Evolutionary conservation across 306 rosid species (phyloP).

Genomic region (Rosa rugosa): DNA sequence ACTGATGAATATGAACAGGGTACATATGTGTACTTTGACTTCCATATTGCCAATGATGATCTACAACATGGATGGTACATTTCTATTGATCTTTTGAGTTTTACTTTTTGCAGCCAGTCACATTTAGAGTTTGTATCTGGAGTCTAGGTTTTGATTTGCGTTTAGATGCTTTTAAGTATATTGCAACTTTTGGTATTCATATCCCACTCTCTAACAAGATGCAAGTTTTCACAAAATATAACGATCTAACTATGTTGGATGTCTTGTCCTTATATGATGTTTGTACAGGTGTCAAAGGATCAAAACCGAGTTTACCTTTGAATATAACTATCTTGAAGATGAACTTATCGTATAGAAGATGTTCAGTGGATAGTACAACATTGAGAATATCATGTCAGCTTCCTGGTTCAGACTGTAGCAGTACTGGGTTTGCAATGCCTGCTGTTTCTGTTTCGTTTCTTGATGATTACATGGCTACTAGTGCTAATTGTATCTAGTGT

Average conservation of each 20-base stretch:
- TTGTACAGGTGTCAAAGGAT: constrained; percentile 91
- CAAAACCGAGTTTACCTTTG: constrained; percentile 91
- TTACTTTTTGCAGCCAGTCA: constrained; percentile 11
- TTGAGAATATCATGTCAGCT: constrained; percentile 20
- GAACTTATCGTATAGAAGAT: constrained; percentile 75
- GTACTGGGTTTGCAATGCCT: not conserved
- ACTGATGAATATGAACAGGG: constrained; percentile 98
- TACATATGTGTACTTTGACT: constrained; percentile 92
- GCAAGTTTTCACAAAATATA: not conserved
- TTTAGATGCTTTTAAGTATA: not conserved
- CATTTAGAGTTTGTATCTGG: not conserved
- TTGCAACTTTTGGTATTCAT: not conserved
- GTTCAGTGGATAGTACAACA: constrained; percentile 6
- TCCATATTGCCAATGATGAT: constrained; percentile 83
- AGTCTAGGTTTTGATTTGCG: not conserved
- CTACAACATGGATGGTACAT: constrained; percentile 92
- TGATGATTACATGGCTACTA: not conserved
- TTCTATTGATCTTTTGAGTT: not conserved
- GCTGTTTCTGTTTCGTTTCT: not conserved
- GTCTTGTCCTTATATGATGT: constrained; percentile 17
- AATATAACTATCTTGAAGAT: constrained; percentile 92
- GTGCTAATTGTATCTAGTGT: constrained; percentile 7
- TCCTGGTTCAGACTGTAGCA: constrained; percentile 13
- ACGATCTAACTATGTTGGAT: not conserved
- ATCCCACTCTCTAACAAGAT: not conserved